Base-by-base conservation (phyloP, 1,284 basidiomycete species). In the Ceratobasidium sp. region DNA sequence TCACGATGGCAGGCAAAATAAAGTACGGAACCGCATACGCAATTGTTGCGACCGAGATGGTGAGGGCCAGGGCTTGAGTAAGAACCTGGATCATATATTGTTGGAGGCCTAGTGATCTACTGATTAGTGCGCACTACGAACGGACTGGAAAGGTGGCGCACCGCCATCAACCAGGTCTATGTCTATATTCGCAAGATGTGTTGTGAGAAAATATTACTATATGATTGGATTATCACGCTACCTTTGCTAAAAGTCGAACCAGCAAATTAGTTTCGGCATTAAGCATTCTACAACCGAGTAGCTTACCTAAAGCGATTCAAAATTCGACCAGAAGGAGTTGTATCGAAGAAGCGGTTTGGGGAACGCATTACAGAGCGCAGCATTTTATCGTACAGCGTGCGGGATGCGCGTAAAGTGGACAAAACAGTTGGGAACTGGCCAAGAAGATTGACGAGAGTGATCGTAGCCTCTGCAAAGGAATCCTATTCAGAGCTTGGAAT, bases 331-430 rank as follows among this genome's bases (percentile, higher is more conserved):
- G 77, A 78, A 33, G 77, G 77, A 20, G 77, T 78, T 39, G 63
- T 78, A 39, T 78, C 77, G 40, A 78, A 78, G 26, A 70, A 78
- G 4, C 77, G 69, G 53, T 60, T 78, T 4, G 77, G 77, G 13
- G 77, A 55, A n/a, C 77, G 77, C 10, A 78, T 23, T 4, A 78
- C 77, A 18, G 77, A 78, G n/a, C 60, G 49, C 7, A 78, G 26
- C 77, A 78, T 78, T 18, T 33, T 51, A 10, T 67, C 58, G 46
- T 64, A 78, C 26, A 78, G 23, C 5, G 42, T 26, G 12, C 70
- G 69, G 23, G 77, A 72, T 23, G 71, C 77, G 28, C 77, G 77
- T n/a, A 78, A 49, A 18, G 56, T 46, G 10, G 70, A 73, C 42
- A 23, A 33, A 23, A 78, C 53, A 15, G 20, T 64, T 6, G 77